These are phyloP conservation scores for Malus asiatica DNA, from an alignment of 306 rosid species.

Conservation along the genomic window DNA sequence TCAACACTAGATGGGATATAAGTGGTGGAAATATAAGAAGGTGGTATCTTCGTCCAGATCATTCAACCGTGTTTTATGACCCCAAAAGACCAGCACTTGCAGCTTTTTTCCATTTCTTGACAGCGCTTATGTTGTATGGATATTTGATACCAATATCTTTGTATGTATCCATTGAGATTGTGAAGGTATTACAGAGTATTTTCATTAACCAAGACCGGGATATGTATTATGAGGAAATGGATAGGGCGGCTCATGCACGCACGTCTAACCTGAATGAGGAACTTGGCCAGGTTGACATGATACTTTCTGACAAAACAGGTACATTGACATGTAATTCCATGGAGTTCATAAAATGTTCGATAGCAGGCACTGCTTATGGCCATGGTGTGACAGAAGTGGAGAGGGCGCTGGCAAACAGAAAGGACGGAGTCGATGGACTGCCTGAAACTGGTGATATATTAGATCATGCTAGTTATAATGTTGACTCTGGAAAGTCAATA, in stretches of 20 bases:
- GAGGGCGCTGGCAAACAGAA: conserved; percentile 40
- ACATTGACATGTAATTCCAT: conserved; percentile 89
- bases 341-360: conserved; percentile 85
- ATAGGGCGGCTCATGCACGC: conserved; percentile 72
- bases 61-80: conserved; percentile 45
- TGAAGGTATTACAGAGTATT: conserved; percentile 76
- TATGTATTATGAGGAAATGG: conserved; percentile 71
- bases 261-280: conserved; percentile 90
- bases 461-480: conserved; percentile 15
- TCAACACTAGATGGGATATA: conserved; percentile 47
- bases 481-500: conserved; percentile 24
- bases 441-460: conserved; percentile 12
- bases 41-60: conserved; percentile 78
- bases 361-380: conserved; percentile 71
- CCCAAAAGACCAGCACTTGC: conserved; percentile 51
- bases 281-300: conserved; percentile 76
- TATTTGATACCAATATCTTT: conserved; percentile 84
- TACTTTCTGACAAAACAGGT: conserved; percentile 88
- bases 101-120: conserved; percentile 61
- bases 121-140: conserved; percentile 87
- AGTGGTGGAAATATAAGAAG: conserved; percentile 32
- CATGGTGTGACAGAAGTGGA: conserved; percentile 78
- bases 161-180: conserved; percentile 83
- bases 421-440: neutral
- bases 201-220: conserved; percentile 79